Evolutionary conservation across 2,329 filamentous ascomycete genomes (phyloP).

Genomic region (Cercospora janseana): DNA sequence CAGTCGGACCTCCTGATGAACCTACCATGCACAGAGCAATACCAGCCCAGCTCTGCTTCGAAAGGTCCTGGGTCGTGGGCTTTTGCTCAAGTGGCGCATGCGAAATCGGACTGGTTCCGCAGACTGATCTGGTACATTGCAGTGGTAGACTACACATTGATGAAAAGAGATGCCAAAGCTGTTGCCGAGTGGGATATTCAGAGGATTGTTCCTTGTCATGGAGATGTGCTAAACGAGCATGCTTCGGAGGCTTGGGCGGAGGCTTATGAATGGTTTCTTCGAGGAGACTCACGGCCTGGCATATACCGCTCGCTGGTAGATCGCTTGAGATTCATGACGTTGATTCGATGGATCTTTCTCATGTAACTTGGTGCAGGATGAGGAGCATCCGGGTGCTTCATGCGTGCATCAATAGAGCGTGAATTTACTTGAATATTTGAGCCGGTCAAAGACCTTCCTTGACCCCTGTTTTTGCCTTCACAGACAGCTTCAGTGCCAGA

Average conservation of each 20-base stretch:
- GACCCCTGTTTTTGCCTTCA: too few relatives aligned
- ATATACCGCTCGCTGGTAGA: slow-evolving; percentile 12
- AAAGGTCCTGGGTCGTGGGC: slow-evolving; percentile 11
- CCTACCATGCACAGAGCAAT: slow-evolving; percentile 16
- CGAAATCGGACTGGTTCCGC: slow-evolving; percentile 16
- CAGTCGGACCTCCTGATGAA: slow-evolving; percentile 21
- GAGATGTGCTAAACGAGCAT: slow-evolving; percentile 16
- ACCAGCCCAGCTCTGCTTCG: slow-evolving; percentile 5
- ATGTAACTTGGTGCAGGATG: too few relatives aligned
- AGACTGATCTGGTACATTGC: slow-evolving; percentile 22
- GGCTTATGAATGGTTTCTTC: slow-evolving; percentile 20
- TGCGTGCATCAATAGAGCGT: too few relatives aligned
- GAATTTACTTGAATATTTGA: too few relatives aligned
- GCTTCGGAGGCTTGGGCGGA: slow-evolving; percentile 15
- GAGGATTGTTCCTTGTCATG: slow-evolving; percentile 19
- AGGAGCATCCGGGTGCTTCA: too few relatives aligned
- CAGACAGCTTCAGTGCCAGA: neutral
- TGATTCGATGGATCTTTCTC: slow-evolving; percentile 14
- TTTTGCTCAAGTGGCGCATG: slow-evolving; percentile 15
- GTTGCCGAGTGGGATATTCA: slow-evolving; percentile 19
- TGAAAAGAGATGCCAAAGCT: slow-evolving; percentile 18
- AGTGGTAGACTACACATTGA: slow-evolving; percentile 12
- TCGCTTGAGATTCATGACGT: slow-evolving; percentile 13
- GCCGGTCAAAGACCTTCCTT: too few relatives aligned
- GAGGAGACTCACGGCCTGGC: slow-evolving; percentile 1